Percentiles rank a stretch among this genome's conserved stretches.
phyloP scores from a whole-genome alignment of 1,139 yeast genomes.

The Yamadazyma sp. region DNA sequence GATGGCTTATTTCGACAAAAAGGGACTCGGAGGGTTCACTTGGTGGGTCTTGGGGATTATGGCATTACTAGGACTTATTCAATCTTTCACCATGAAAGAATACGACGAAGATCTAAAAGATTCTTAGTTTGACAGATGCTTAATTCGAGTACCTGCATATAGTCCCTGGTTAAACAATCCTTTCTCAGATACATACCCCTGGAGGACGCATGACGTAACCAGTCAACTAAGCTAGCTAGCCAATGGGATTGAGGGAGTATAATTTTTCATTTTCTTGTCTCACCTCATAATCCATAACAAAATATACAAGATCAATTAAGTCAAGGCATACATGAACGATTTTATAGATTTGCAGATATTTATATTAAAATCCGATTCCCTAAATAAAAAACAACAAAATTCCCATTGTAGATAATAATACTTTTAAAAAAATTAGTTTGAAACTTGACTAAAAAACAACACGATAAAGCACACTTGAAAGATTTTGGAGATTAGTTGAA shows the following conservation, averaged over 20 bases:
- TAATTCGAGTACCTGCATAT: neutral
- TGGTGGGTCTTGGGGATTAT: conserved; percentile 49
- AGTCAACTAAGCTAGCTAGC: no score
- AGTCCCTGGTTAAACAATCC: neutral
- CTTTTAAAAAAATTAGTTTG: conserved; percentile 9
- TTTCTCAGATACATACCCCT: no score
- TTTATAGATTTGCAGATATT: no score
- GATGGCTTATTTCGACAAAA: conserved; percentile 49
- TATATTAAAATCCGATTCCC: conserved; percentile 13
- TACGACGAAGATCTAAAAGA: conserved; percentile 18
- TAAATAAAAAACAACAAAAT: conserved; percentile 9
- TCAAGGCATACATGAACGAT: no score
- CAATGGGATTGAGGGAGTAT: neutral
- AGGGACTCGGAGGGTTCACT: conserved; percentile 46
- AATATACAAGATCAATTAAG: no score
- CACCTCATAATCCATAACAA: no score
- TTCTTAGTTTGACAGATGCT: neutral
- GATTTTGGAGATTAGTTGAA: neutral
- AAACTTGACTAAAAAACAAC: conserved; percentile 2
- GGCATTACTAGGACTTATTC: conserved; percentile 30
- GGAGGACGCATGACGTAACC: conserved; percentile 1
- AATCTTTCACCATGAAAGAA: conserved; percentile 33
- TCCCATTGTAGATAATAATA: conserved; percentile 12
- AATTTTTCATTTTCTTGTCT: neutral
- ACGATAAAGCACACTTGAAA: neutral